Evolutionary conservation across 176 grass and related monocot genomes (phyloP).

Genomic region (Carex cristatella): DNA sequence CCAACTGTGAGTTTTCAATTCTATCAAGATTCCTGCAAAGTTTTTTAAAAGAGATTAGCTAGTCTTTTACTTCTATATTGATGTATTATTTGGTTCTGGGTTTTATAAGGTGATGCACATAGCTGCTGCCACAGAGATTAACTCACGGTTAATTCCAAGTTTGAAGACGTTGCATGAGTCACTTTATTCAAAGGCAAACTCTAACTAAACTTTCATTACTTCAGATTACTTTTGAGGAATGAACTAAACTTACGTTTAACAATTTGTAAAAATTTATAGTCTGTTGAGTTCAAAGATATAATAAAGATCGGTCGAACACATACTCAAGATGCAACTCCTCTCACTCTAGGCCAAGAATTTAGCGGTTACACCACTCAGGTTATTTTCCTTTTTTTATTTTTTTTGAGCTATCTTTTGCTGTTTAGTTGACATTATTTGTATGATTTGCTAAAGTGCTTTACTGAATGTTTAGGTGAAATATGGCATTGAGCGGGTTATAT

Average conservation of each 20-base stretch:
- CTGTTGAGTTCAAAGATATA: constrained; percentile 89
- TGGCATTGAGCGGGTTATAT: constrained; percentile 66
- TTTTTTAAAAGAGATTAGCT: constrained; percentile 24
- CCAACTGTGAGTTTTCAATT: constrained; percentile 68
- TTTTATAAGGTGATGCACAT: constrained; percentile 94
- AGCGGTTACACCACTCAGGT: constrained; percentile 94
- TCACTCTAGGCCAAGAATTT: constrained; percentile 98
- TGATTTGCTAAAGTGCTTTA: not conserved
- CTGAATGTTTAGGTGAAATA: constrained; percentile 73
- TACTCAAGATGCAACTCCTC: constrained; percentile 97
- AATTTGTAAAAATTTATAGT: constrained; percentile 30
- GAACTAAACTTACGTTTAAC: not conserved
- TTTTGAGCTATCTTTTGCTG: not conserved
- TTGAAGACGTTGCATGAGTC: constrained; percentile 74
- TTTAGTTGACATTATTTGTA: constrained; percentile 18
- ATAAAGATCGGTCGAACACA: constrained; percentile 95
- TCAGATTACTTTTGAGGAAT: not conserved
- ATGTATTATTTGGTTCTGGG: constrained; percentile 24
- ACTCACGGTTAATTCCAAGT: constrained; percentile 77
- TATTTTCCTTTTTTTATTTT: constrained; percentile 23
- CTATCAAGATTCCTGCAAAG: not conserved
- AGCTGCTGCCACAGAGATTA: constrained; percentile 78
- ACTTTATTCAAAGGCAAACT: constrained; percentile 69
- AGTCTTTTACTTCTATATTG: constrained; percentile 5
- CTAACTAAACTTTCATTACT: not conserved